Evolutionary conservation across 192 early-diverging fungal species (phyloP).

Genomic region (Neocallimastix lanati): DNA sequence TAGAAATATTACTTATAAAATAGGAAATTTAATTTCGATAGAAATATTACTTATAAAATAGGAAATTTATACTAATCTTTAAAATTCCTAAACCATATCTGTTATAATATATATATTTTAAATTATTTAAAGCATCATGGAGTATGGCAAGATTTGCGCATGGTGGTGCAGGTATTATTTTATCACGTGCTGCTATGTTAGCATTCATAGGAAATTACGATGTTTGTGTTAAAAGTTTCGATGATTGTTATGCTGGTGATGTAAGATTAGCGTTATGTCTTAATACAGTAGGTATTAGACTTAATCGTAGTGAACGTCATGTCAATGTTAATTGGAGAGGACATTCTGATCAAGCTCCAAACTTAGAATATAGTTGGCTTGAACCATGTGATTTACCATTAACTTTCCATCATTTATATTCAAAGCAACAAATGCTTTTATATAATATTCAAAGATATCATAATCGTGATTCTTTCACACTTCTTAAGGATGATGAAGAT

Average conservation of each 20-base stretch:
- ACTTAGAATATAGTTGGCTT: not conserved
- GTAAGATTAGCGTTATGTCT: conserved; percentile 31
- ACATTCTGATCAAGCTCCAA: not conserved
- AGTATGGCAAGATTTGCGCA: conserved; percentile 31
- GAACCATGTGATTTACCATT: conserved; percentile 20
- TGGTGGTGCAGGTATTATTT: conserved; percentile 31
- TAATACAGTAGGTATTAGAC: conserved; percentile 20
- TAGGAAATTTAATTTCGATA: too few relatives aligned
- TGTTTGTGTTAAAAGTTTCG: conserved; percentile 21
- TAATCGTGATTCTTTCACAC: too few relatives aligned
- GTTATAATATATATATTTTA: too few relatives aligned
- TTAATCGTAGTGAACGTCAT: not conserved
- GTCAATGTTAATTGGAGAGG: not conserved
- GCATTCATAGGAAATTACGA: conserved; percentile 12
- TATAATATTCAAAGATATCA: too few relatives aligned
- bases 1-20: too few relatives aligned
- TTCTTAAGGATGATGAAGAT: too few relatives aligned
- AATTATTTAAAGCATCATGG: conserved; percentile 17
- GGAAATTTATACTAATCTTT: too few relatives aligned
- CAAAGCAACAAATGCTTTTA: not conserved
- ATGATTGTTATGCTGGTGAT: conserved; percentile 37
- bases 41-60: too few relatives aligned
- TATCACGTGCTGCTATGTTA: conserved; percentile 22
- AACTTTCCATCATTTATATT: conserved; percentile 30
- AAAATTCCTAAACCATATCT: too few relatives aligned